A percentile compares a stretch with the other conserved stretches of the same genome.
These are phyloP conservation scores for Acanthamoeba healyi DNA, from an alignment of 208 protist species.

Conservation along the genomic window DNA sequence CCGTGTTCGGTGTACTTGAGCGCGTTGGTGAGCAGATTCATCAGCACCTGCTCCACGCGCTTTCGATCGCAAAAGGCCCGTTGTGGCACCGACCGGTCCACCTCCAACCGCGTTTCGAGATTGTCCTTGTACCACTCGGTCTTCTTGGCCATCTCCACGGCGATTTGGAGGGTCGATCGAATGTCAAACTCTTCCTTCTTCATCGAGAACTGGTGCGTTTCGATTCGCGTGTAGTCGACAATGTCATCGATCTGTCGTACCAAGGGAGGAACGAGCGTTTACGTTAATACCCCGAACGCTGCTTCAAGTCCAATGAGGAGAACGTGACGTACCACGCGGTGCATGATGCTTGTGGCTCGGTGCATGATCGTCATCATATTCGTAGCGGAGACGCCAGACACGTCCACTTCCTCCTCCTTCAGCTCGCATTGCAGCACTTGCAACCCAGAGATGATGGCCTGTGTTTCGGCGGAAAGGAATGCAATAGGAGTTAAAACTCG, in stretches of 20 bases:
- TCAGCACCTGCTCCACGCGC: slow-evolving; percentile 21
- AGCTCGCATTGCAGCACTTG: slow-evolving; percentile 9
- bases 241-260: slow-evolving; percentile 15
- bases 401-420: neutral
- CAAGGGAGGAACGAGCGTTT: too few species aligned
- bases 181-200: slow-evolving; percentile 32
- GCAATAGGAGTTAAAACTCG: neutral
- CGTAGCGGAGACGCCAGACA: neutral
- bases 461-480: neutral
- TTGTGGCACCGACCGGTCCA: neutral
- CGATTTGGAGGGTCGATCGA: neutral
- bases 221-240: slow-evolving; percentile 20
- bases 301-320: too few species aligned
- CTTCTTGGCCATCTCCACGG: slow-evolving; percentile 32
- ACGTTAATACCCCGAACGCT: too few species aligned
- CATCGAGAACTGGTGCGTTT: slow-evolving; percentile 28
- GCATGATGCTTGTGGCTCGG: slow-evolving; percentile 15
- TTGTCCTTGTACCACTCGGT: slow-evolving; percentile 29
- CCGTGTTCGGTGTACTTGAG: slow-evolving; percentile 12
- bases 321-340: neutral
- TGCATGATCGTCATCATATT: slow-evolving; percentile 3
- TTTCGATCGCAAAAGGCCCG: neutral
- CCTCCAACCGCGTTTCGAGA: neutral
- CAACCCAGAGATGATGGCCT: slow-evolving; percentile 36
- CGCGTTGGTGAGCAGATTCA: slow-evolving; percentile 45